These are phyloP conservation scores for Microsporum audouinii DNA, from an alignment of 2,329 filamentous ascomycete genomes.

Conservation along the genomic window DNA sequence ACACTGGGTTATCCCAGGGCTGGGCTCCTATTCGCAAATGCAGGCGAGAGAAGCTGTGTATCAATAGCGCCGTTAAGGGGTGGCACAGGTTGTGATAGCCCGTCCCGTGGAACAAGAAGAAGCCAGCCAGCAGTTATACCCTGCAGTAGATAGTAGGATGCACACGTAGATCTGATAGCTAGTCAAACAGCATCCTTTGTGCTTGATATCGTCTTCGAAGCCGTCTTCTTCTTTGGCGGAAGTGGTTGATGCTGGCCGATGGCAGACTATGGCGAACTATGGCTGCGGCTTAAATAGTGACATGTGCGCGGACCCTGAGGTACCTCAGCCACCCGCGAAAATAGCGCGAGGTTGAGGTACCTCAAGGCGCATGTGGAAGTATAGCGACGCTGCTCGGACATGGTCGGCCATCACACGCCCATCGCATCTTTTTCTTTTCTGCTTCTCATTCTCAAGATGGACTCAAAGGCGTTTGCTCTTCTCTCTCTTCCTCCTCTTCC, in stretches of 20 bases:
- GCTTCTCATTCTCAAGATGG: background rate
- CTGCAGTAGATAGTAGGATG: no score
- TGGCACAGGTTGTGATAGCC: background rate
- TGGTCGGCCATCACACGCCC: background rate
- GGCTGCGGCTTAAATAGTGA: background rate
- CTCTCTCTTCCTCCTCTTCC: background rate
- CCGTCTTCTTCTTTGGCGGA: background rate
- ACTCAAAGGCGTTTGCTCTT: background rate
- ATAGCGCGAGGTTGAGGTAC: background rate
- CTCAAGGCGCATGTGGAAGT: background rate
- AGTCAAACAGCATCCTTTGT: background rate
- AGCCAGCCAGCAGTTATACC: background rate
- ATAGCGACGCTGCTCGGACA: background rate
- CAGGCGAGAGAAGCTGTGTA: background rate
- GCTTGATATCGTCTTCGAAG: background rate
- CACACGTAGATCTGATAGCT: background rate
- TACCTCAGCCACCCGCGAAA: background rate
- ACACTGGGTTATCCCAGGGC: background rate
- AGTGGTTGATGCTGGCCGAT: background rate
- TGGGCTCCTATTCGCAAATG: background rate
- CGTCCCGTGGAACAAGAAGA: background rate
- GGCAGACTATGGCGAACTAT: background rate
- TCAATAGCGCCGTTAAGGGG: conserved; percentile 1
- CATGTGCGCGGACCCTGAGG: background rate
- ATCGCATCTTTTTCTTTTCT: background rate